A percentile compares a stretch with the other conserved stretches of the same genome.
Evolutionary conservation across 2,329 filamentous ascomycete genomes (phyloP).

Genomic region (Fusarium neocosmosporiellum): DNA sequence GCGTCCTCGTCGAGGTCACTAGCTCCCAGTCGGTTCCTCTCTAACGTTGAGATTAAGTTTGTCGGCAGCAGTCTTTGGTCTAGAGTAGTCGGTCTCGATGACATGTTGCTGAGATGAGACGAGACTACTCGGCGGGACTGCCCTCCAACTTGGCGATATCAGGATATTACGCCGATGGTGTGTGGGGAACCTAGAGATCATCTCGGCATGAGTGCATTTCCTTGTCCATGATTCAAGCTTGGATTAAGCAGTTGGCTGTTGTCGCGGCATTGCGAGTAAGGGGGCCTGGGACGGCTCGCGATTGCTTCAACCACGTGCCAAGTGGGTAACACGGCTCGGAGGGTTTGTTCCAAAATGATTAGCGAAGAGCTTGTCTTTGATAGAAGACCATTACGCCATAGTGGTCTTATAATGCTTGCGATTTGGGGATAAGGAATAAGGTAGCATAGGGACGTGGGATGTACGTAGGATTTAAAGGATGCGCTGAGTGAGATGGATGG

Average conservation of each 20-base stretch:
- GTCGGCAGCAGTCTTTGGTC: not conserved
- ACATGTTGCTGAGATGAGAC: not conserved
- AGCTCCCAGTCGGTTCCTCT: not conserved
- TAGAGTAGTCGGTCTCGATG: not conserved
- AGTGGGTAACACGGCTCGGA: not conserved
- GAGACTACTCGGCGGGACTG: not conserved
- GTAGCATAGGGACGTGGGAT: no score
- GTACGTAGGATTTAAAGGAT: not conserved
- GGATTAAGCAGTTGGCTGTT: not conserved
- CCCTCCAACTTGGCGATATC: not conserved
- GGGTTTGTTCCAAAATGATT: not conserved
- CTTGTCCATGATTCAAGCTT: not conserved
- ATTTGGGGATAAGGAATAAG: not conserved
- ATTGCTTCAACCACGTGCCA: not conserved
- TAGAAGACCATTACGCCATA: not conserved
- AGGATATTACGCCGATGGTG: not conserved
- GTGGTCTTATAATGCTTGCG: not conserved
- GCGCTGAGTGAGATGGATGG: not conserved
- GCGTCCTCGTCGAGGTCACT: not conserved
- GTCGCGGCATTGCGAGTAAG: not conserved
- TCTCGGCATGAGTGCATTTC: not conserved
- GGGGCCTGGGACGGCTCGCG: not conserved
- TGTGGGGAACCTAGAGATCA: not conserved
- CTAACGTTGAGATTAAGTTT: not conserved
- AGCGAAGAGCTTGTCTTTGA: not conserved